These are phyloP conservation scores for Parsonsia alboflavescens DNA, from an alignment of 257 asterid genomes.

Conservation along the genomic window DNA sequence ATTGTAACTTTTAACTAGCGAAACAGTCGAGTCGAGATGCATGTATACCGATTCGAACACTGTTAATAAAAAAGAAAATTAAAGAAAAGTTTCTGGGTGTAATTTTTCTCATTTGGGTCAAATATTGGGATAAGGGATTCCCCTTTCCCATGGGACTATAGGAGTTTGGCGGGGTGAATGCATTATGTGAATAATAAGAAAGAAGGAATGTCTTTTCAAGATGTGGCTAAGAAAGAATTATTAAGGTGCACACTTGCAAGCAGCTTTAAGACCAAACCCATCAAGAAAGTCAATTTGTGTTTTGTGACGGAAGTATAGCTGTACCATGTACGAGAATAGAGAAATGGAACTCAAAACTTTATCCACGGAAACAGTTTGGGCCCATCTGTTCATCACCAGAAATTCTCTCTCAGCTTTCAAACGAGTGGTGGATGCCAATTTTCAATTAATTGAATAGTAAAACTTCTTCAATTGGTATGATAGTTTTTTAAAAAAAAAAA, in stretches of 20 bases:
- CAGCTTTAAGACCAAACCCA: constrained; percentile 4
- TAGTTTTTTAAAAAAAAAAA: too few species aligned
- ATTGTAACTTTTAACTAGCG: too few species aligned
- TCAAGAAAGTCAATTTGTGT: constrained; percentile 17
- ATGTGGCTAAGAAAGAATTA: constrained; percentile 10
- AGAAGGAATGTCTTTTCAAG: constrained; percentile 11
- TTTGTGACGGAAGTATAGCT: constrained; percentile 14
- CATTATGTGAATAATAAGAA: background rate
- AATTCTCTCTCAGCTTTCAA: background rate
- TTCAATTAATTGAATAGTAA: too few species aligned
- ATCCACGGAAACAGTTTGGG: constrained; percentile 14
- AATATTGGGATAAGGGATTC: too few species aligned
- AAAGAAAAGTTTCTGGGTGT: too few species aligned
- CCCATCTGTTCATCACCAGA: background rate
- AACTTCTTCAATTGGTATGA: too few species aligned
- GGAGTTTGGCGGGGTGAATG: background rate
- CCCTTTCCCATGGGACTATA: too few species aligned
- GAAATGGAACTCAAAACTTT: background rate
- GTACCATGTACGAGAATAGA: constrained; percentile 31
- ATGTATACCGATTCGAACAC: too few species aligned
- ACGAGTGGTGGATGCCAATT: background rate
- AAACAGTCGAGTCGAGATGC: too few species aligned
- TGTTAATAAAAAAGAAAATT: too few species aligned
- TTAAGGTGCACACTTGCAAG: constrained; percentile 6
- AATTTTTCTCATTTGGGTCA: too few species aligned